Conservation (phyloP, 169 alveolate genomes). For the Eimeria tenella region DNA sequence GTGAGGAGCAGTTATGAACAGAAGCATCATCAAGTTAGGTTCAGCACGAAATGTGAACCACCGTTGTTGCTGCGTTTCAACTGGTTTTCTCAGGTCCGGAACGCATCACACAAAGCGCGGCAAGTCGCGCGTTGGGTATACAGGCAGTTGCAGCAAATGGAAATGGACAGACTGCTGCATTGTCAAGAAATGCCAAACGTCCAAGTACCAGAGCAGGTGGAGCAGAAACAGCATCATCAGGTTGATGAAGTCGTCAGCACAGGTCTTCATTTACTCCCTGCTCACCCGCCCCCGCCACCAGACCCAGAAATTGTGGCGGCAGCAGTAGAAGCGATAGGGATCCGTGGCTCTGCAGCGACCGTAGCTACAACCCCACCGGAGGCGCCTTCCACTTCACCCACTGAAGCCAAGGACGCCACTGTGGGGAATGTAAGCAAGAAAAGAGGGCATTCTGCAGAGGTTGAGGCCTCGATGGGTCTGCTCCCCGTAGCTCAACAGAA, state of each 20-base stretch:
- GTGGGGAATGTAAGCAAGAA: neutral
- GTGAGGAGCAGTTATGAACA: constrained; percentile 2
- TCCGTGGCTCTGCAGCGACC: neutral
- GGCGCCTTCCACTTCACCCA: neutral
- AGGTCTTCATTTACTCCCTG: constrained; percentile 38
- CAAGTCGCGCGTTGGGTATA: constrained; percentile 71
- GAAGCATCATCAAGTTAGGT: neutral
- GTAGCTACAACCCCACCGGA: neutral
- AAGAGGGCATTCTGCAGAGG: neutral
- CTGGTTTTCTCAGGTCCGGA: constrained; percentile 50
- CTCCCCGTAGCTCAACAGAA: constrained; percentile 54
- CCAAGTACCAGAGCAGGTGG: neutral
- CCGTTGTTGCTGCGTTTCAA: neutral
- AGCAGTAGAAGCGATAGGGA: neutral
- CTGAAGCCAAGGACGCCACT: neutral
- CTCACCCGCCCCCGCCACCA: constrained; percentile 71
- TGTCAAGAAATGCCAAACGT: neutral
- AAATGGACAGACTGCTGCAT: constrained; percentile 17
- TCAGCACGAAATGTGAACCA: neutral
- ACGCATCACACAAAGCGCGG: constrained; percentile 42
- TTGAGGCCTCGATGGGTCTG: constrained; percentile 25
- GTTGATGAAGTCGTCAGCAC: neutral
- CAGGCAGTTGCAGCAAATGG: constrained; percentile 66
- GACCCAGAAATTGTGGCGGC: constrained; percentile 50
- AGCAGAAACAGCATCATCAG: neutral